phyloP scores from a whole-genome alignment of 805 yeast genomes.

The Cyberlindnera meyerae region DNA sequence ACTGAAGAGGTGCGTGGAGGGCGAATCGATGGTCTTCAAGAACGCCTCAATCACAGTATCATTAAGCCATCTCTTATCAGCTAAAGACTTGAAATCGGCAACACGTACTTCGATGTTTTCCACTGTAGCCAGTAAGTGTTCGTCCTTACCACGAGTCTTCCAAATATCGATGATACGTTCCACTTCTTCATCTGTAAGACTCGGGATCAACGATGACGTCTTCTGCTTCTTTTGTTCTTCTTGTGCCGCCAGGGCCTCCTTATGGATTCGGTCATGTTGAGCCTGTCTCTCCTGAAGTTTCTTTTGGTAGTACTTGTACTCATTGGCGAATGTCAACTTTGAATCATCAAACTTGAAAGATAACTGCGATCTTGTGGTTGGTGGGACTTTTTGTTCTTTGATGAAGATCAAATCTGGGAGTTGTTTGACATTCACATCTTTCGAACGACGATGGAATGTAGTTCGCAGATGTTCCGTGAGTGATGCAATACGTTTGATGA shows the following conservation, averaged over 20 bases:
- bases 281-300: constrained; percentile 38
- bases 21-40: constrained; percentile 36
- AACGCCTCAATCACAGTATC: constrained; percentile 88
- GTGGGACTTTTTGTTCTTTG: constrained; percentile 18
- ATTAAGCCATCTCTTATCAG: constrained; percentile 77
- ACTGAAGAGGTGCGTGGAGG: constrained; percentile 62
- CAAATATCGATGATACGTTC: constrained; percentile 26
- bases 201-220: constrained; percentile 24
- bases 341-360: constrained; percentile 26
- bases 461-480: constrained; percentile 3
- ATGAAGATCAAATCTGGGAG: constrained; percentile 14
- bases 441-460: constrained; percentile 2
- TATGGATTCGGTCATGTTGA: constrained; percentile 31
- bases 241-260: constrained; percentile 30
- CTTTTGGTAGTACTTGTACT: constrained; percentile 40
- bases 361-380: constrained; percentile 16
- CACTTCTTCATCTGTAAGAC: constrained; percentile 22
- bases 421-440: constrained; percentile 2
- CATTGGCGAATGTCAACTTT: constrained; percentile 28
- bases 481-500: constrained; percentile 7
- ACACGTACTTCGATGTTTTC: constrained; percentile 54
- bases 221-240: constrained; percentile 10
- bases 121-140: constrained; percentile 26
- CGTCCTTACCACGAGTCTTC: constrained; percentile 22
- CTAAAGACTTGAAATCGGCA: constrained; percentile 66